Evolutionary conservation across 148 eudicot genomes (phyloP), one percentile per base, ranked within the genome.

Genomic region (Vaccinium vitisidaea): DNA sequence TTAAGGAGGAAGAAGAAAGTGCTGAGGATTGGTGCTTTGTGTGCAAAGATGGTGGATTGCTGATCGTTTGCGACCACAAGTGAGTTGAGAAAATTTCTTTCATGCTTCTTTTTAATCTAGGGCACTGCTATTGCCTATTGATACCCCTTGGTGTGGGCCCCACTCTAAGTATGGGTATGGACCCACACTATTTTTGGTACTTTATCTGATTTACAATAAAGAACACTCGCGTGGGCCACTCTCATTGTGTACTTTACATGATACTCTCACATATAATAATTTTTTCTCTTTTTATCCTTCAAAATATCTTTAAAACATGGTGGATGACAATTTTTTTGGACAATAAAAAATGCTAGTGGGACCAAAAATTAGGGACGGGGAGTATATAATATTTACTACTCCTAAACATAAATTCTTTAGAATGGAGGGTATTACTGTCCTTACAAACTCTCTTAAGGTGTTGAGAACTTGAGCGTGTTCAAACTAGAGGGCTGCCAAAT

Each of bases 31-130:
- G 91, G 87, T 95, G 97, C 86, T 95, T 95, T 84, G 90, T 84
- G 9, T 95, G 96, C 85, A 90, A 95, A 84, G 98, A 95, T 65
- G 98, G 98, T 67, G 98, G 98, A 36, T 36, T 56, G 6, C 90
- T 95, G 49, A 79, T 90, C 53, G 92, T 94, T 75, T 95, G 98
- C 81, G 98, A 94, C 59, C 77, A 89, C 87, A 89, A 91, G 98
- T 91, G 27, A 69, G 89, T 80, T 69, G 75, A 54, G 75, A 15
- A 48, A 67, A 25, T 19, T 8, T 18, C 74, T 69, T 69, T 39
- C 74, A 69, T 69, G 43, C 74, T 30, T 69, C 1, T 23, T 65
- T 2, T 12, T 65, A 21, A 25, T 21, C 74, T 27, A 25, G 6
- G 25, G 74, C 74, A 69, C 18, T 30, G 39, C 39, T 13, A 27